These are phyloP conservation scores for Selaginella tamariscina DNA, from an alignment of 75 land plant genomes.

Conservation along the genomic window DNA sequence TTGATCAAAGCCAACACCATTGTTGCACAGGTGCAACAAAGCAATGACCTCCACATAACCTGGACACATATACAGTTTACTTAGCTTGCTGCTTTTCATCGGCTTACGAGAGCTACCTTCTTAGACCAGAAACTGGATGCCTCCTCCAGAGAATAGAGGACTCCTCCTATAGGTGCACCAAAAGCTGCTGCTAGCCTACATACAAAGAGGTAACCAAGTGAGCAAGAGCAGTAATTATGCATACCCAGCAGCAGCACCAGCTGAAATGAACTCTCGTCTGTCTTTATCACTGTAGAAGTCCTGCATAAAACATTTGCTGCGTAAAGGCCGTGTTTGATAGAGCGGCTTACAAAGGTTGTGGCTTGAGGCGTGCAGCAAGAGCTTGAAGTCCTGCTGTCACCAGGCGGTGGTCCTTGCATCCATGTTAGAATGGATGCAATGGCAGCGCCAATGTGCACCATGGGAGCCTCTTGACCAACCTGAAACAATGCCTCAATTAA, in stretches of 20 bases:
- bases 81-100: too few species aligned
- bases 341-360: not conserved
- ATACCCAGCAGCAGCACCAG: slow-evolving; percentile 41
- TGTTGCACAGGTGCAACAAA: slow-evolving; percentile 33
- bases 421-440: slow-evolving; percentile 32
- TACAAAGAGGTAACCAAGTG: not conserved
- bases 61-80: slow-evolving; percentile 2
- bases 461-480: slow-evolving; percentile 35
- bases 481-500: not conserved
- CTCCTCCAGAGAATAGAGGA: slow-evolving; percentile 38
- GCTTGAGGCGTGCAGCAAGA: not conserved
- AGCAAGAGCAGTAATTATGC: not conserved
- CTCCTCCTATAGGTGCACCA: slow-evolving; percentile 38
- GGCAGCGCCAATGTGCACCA: slow-evolving; percentile 35
- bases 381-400: not conserved
- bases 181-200: slow-evolving; percentile 38
- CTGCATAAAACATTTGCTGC: slow-evolving; percentile 13
- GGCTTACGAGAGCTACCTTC: slow-evolving; percentile 27
- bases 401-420: slow-evolving; percentile 29
- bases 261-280: slow-evolving; percentile 37
- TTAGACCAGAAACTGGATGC: slow-evolving; percentile 43
- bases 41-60: slow-evolving; percentile 39
- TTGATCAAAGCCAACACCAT: slow-evolving; percentile 31
- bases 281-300: slow-evolving; percentile 43
- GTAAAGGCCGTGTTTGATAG: not conserved